Base-by-base conservation (phyloP, 345 rosid species). In the Acer negundo region DNA sequence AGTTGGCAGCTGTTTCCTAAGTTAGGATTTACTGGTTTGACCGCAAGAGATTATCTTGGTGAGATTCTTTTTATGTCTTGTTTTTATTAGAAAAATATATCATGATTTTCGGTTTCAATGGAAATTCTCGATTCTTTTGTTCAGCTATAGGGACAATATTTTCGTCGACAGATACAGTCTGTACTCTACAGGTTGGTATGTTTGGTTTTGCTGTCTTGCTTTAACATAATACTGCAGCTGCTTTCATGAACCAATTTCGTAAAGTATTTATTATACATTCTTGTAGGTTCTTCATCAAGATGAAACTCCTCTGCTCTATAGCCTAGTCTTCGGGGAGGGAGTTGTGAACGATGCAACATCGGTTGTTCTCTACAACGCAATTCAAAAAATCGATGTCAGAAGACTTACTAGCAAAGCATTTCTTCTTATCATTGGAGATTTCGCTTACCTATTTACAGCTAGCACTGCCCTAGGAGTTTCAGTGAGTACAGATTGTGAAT, bases 261-360 rank as follows among this genome's bases (percentile, higher is more conserved):
- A 31, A 68, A 20, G 44, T 59, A n/a, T 65, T 51, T 59, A n/a
- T 65, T 51, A 2, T 13, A 22, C 47, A 2, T 23, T n/a, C 62
- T 66, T 75, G 38, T 74, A 93, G 98, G 88, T 95, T 82, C 97
- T 95, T 64, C 86, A 89, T 72, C 98, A 95, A 87, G 98, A 95
- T 69, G 97, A 95, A 76, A 95, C 92, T 61, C 97, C 97, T 51
- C 80, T 90, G 56, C 82, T 93, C 19, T 92, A 95, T 79, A 95
- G 99, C 84, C 81, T 93, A 73, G 98, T 95, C 19, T 95, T 95
- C 47, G 97, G 97, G 49, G 98, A 93, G 87, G 98, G 98, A 74
- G 98, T 95, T 2, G 98, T 95, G 81, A 93, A 92, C 78, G 99
- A 95, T 80, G 98, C 99, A 71, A 91, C 99, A 55, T 87, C 98